Conservation (phyloP, 768 basidiomycete genomes). For the Macrolepiota fuliginosa region DNA sequence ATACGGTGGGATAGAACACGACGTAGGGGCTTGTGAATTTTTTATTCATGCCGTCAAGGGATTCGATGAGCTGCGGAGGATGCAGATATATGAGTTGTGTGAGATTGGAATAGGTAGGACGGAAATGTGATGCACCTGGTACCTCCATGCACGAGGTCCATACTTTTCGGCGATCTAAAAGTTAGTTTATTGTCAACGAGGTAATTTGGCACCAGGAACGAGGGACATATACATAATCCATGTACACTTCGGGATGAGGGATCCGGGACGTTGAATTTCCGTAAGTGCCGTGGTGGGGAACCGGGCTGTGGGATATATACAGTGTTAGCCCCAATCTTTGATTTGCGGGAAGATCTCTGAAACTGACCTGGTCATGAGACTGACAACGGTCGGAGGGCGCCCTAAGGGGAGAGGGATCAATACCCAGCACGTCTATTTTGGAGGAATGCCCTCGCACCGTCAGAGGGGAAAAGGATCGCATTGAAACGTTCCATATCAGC, state of each 20-base stretch:
- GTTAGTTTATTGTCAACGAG: slow-evolving; percentile 15
- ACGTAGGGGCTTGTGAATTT: slow-evolving; percentile 80
- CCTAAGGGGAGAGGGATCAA: slow-evolving; percentile 30
- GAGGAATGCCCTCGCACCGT: slow-evolving; percentile 40
- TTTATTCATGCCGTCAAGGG: slow-evolving; percentile 76
- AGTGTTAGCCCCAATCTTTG: slow-evolving; percentile 2
- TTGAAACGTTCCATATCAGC: slow-evolving; percentile 63
- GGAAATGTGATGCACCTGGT: slow-evolving; percentile 47
- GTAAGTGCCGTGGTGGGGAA: slow-evolving; percentile 43
- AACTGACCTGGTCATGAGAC: slow-evolving; percentile 69
- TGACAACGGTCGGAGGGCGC: slow-evolving; percentile 69
- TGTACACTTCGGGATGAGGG: slow-evolving; percentile 82
- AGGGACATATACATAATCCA: slow-evolving; percentile 64
- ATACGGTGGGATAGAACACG: slow-evolving; percentile 73
- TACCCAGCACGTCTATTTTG: background rate
- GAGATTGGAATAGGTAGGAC: slow-evolving; percentile 11
- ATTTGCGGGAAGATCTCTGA: background rate
- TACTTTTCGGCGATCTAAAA: slow-evolving; percentile 66
- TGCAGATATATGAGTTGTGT: slow-evolving; percentile 13
- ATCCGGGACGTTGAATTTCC: slow-evolving; percentile 52
- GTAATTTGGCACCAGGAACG: slow-evolving; percentile 2
- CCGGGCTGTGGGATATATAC: slow-evolving; percentile 33
- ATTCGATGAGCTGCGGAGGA: slow-evolving; percentile 58
- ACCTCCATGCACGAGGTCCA: slow-evolving; percentile 69
- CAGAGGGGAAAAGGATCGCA: slow-evolving; percentile 76